Conservation (phyloP, 106 monocot genomes). For the Hemerocallis citrina region DNA sequence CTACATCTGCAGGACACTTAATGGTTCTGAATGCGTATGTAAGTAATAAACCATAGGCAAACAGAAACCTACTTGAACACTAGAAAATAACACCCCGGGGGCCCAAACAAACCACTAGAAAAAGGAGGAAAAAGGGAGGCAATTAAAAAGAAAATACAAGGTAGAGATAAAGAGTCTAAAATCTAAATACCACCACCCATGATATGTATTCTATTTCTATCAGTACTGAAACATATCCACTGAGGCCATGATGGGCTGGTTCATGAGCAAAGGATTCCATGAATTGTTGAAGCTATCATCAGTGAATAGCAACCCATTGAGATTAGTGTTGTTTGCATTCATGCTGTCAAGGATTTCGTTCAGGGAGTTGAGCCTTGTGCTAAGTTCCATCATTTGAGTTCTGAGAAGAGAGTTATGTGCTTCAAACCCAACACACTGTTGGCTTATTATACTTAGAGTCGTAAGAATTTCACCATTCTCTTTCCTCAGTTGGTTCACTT, state of each 20-base stretch:
- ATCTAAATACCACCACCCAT: neutral
- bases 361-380: slow-evolving; percentile 30
- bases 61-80: neutral
- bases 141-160: no score
- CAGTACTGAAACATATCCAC: slow-evolving; percentile 31
- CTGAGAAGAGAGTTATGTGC: slow-evolving; percentile 43
- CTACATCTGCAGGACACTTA: neutral
- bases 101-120: neutral
- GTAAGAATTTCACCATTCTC: slow-evolving; percentile 33
- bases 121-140: neutral
- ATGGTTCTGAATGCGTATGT: neutral
- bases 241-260: slow-evolving; percentile 35
- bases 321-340: neutral
- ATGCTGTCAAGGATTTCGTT: slow-evolving; percentile 30
- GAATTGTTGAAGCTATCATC: neutral
- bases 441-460: slow-evolving; percentile 9
- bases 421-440: slow-evolving; percentile 24
- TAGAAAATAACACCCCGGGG: neutral
- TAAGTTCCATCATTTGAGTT: slow-evolving; percentile 37
- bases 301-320: neutral
- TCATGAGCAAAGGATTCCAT: slow-evolving; percentile 17
- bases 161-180: neutral
- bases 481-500: slow-evolving; percentile 22
- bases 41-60: neutral
- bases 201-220: slow-evolving; percentile 6